Evolutionary conservation across 1,284 basidiomycete species (phyloP), one percentile per base, ranked within the genome.

Genomic region (Cutaneotrichosporon cavernicola): DNA sequence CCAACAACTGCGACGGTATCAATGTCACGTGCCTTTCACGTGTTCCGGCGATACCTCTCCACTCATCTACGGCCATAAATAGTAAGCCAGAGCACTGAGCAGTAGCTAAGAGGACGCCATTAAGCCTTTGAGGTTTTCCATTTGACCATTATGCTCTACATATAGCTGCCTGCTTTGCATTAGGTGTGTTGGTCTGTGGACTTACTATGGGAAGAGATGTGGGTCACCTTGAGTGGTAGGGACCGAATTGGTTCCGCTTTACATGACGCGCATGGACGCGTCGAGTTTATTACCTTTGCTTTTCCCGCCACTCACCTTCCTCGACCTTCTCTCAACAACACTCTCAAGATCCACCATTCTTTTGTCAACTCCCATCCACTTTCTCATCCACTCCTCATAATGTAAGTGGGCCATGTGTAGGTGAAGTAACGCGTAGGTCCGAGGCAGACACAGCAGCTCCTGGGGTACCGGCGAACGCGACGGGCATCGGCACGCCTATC

Each of bases 191-290:
- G 10, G 13, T 6, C 11, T 16, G 14, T 13, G 40, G 11, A 13
- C 5, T 43, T 6, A 51, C 50, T 51, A 26, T 49, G 47, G 21
- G 14, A 13, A 43, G 11, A 36, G 11, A 43, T 49, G 9, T 49
- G 47, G 2, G 9, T 14, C 26, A 26, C 26, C 26, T 26, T 26
- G 26, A 3, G 26, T 49, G 47, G 47, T 49, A 10, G 47, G 18
- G 6, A n/a, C 55, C 5, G n/a, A 59, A 58, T 40, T 30, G 64
- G 38, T 46, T 62, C 62, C 22, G 64, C 51, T 52, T 52, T 63
- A 36, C 16, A 56, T 56, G 55, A 56, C 55, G 55, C 55, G 55
- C 55, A 4, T 6, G 51, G 43, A 46, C 63, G 60, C 53, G 60
- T 61, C 60, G 14, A 59, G 47, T 46, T 46, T 46, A 51, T 50